Conservation (phyloP, 495 filamentous ascomycete genomes). For the Aspergillus heteromorphus region DNA sequence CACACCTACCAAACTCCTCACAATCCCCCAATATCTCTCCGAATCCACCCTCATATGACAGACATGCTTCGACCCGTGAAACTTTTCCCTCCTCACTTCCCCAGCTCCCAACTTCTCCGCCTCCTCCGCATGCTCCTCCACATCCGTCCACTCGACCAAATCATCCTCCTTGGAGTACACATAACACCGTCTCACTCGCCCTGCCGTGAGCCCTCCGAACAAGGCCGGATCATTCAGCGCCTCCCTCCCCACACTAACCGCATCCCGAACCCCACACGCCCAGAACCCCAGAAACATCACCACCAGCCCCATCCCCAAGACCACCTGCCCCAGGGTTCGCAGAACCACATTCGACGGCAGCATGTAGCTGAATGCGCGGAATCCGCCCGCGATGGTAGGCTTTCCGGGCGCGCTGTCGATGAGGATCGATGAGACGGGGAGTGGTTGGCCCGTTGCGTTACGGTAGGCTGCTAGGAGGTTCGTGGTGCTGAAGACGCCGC, state of each 20-base stretch:
- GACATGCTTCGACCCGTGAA: slow-evolving; percentile 38
- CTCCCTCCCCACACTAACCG: slow-evolving; percentile 22
- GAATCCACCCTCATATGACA: slow-evolving; percentile 39
- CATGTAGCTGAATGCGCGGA: slow-evolving; percentile 33
- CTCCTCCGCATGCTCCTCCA: slow-evolving; percentile 38
- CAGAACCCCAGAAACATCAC: slow-evolving; percentile 7
- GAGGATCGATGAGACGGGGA: slow-evolving; percentile 32
- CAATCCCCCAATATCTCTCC: slow-evolving; percentile 39
- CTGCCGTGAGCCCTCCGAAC: slow-evolving; percentile 17
- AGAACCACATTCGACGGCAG: slow-evolving; percentile 32
- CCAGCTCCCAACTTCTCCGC: slow-evolving; percentile 30
- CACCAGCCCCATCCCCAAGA: slow-evolving; percentile 14
- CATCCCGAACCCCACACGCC: slow-evolving; percentile 18
- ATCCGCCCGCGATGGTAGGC: slow-evolving; percentile 18
- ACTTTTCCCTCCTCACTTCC: slow-evolving; percentile 34
- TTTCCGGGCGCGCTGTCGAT: slow-evolving; percentile 41
- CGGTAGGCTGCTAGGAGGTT: slow-evolving; percentile 32
- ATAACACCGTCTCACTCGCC: slow-evolving; percentile 29
- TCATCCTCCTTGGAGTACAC: slow-evolving; percentile 44
- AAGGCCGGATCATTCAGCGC: slow-evolving; percentile 27
- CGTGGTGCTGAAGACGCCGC: slow-evolving; percentile 28
- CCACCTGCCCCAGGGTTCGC: slow-evolving; percentile 21
- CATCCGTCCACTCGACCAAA: slow-evolving; percentile 31
- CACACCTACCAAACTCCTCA: slow-evolving; percentile 11
- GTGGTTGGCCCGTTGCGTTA: slow-evolving; percentile 22